Base-by-base conservation (phyloP, 2,329 filamentous ascomycete genomes). In the Cyphellophora europaea region DNA sequence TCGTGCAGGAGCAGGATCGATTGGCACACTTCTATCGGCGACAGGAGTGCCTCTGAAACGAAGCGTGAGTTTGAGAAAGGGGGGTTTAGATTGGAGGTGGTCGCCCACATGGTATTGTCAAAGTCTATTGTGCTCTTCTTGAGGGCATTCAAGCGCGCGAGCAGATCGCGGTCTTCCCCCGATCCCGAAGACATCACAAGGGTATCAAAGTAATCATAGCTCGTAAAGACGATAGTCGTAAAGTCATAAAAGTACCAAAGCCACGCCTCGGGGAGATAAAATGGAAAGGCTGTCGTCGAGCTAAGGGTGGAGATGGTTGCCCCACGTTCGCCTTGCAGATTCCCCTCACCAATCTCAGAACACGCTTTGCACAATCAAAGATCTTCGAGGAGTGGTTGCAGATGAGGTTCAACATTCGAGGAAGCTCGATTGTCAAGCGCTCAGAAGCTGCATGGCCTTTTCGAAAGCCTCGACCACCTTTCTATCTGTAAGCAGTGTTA, bases 391-490 rank as follows among this genome's bases (percentile, higher is more conserved):
- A n/a, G n/a, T n/a, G n/a, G n/a, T n/a, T n/a, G n/a, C n/a, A n/a
- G n/a, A n/a, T n/a, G n/a, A n/a, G n/a, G n/a, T n/a, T n/a, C n/a
- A n/a, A n/a, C n/a, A n/a, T n/a, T n/a, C n/a, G n/a, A n/a, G n/a
- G n/a, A 25, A 25, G 8, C 21, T 25, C 8, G 8, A n/a, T 25
- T 8, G n/a, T 25, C 21, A 25, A 8, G 21, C 21, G 8, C 21
- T 8, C 11, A 67, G 49, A 11, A 67, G 51, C n/a, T 58, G 59
- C 35, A 67, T 56, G 12, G 64, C 64, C 42, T 49, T 64, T 41
- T 66, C 58, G 42, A 67, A 67, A n/a, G 64, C 64, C 39, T 59
- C 61, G 11, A 67, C 58, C 23, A 66, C 63, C 40, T 62, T 59
- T 34, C 48, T 44, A 49, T 64, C 63, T 63, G 36, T 41, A 45